Evolutionary conservation across 352 stramenopile species (phyloP).

Genomic region (Globisporangium spinosum): DNA sequence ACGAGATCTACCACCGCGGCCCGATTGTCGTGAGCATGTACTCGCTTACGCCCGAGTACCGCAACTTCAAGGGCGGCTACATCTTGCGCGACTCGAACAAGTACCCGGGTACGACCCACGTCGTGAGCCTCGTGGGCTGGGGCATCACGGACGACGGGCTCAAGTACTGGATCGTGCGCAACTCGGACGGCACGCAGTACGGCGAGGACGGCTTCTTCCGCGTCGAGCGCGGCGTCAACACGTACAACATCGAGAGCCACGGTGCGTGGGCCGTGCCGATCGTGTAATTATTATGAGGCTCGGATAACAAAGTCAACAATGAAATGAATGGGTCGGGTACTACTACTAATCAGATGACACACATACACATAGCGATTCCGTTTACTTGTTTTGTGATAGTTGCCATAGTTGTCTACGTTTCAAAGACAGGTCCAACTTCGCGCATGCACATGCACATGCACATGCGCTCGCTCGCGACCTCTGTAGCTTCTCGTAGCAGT

Average conservation of each 20-base stretch:
- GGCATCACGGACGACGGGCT: constrained; percentile 74
- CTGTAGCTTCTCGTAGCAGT: no score
- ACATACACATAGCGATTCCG: background rate
- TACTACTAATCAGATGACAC: background rate
- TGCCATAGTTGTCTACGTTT: no score
- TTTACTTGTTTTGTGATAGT: background rate
- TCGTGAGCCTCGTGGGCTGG: constrained; percentile 96
- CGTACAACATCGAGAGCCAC: constrained; percentile 76
- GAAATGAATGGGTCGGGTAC: background rate
- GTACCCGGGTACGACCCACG: constrained; percentile 80
- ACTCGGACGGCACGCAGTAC: constrained; percentile 86
- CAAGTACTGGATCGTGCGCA: constrained; percentile 96
- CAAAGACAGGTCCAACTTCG: no score
- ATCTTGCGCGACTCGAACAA: constrained; percentile 86
- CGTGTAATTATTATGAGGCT: constrained; percentile 20
- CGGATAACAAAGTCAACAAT: background rate
- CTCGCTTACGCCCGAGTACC: constrained; percentile 64
- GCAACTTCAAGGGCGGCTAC: constrained; percentile 89
- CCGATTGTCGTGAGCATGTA: constrained; percentile 93
- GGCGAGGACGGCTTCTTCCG: constrained; percentile 72
- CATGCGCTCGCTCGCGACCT: no score
- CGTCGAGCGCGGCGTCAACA: constrained; percentile 64
- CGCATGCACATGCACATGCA: no score
- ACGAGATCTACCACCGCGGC: constrained; percentile 95
- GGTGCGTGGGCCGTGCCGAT: constrained; percentile 71